Evolutionary conservation across 1,284 basidiomycete species (phyloP), one percentile per base, ranked within the genome.

Genomic region (Cutaneotrichosporon cyanovorans): DNA sequence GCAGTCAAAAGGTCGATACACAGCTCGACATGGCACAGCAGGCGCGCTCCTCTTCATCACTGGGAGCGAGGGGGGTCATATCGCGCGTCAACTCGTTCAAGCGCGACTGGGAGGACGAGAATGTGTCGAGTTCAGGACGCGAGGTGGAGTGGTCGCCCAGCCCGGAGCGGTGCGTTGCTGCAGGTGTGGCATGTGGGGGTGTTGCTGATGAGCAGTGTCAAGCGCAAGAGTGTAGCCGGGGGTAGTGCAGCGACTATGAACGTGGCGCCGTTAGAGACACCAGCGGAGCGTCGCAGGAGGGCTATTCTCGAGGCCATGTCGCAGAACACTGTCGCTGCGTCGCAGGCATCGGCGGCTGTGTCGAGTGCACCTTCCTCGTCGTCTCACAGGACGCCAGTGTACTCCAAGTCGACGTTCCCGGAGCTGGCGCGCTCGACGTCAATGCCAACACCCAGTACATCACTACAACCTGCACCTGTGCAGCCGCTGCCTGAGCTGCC

Each of bases 281-380:
- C 68, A 2, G 59, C 60, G 1, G 61, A 66, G 11, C 43, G 62
- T 25, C 55, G 69, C 21, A 53, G 68, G 21, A 57, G 58, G 39
- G 69, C 68, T 0, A 68, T 72, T 32, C 48, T 70, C 19, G 66
- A 61, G 2, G 65, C 64, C 2, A 55, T 72, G 55, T 50, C 53
- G 0, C 45, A 51, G 34, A 59, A 57, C 30, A n/a, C n/a, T n/a
- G n/a, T n/a, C n/a, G n/a, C n/a, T n/a, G n/a, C n/a, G n/a, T n/a
- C n/a, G 23, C 50, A 9, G 38, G 43, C 7, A 28, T 51, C 12
- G 20, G 37, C 19, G 19, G 28, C 43, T 7, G 25, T 42, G n/a
- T 14, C 31, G 8, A 23, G 47, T 16, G 35, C 36, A 23, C n/a
- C 44, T 32, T 6, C 47, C 42, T 38, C 30, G 18, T 16, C 38